Percentiles rank a stretch among this genome's conserved stretches.
Evolutionary conservation across 257 asterid species (phyloP).

Genomic region (Petunia axillaris): DNA sequence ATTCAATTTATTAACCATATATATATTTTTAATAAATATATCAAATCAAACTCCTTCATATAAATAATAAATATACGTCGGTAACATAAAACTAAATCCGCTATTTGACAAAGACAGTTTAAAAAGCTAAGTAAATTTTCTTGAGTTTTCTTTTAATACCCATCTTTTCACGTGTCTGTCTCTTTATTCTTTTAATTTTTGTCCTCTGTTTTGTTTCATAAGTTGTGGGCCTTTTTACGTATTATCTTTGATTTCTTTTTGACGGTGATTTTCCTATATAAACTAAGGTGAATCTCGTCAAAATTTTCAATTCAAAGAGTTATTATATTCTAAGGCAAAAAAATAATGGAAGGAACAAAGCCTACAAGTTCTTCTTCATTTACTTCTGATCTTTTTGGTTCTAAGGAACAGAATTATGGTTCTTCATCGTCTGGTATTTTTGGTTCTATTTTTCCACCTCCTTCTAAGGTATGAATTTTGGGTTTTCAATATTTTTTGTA

Average conservation of each 20-base stretch:
- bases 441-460: conserved; percentile 67
- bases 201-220: conserved; percentile 30
- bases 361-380: conserved; percentile 72
- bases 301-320: conserved; percentile 25
- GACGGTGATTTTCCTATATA: conserved; percentile 67
- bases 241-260: conserved; percentile 33
- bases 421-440: conserved; percentile 63
- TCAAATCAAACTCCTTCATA: too few species aligned
- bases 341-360: conserved; percentile 64
- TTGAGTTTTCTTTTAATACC: conserved; percentile 22
- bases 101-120: neutral
- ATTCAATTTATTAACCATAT: too few species aligned
- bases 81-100: too few species aligned
- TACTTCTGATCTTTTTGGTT: conserved; percentile 89
- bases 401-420: conserved; percentile 45
- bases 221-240: conserved; percentile 47
- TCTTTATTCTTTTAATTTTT: conserved; percentile 28
- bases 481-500: neutral
- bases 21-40: too few species aligned
- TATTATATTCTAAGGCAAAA: conserved; percentile 16
- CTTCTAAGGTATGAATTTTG: conserved; percentile 51
- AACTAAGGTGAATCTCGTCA: conserved; percentile 29
- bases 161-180: conserved; percentile 54
- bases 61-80: too few species aligned
- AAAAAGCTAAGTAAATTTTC: neutral